These are phyloP conservation scores for Blastocystis sp. DNA, from an alignment of 352 stramenopile genomes.

Conservation along the genomic window DNA sequence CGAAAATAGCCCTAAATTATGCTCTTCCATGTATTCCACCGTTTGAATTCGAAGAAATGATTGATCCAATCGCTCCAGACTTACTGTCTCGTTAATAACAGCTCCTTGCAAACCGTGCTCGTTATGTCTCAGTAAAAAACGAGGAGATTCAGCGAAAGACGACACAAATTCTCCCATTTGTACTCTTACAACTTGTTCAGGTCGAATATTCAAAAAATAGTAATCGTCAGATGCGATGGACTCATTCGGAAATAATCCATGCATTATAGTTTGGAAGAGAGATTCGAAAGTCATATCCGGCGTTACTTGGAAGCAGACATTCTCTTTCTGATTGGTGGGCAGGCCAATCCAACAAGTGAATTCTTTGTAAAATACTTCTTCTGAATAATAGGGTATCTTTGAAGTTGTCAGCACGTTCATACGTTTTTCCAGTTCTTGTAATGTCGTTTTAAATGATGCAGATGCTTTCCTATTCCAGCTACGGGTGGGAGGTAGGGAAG, in stretches of 20 bases:
- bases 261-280: neutral
- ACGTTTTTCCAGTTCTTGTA: neutral
- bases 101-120: constrained; percentile 15
- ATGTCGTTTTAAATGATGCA: too few species aligned
- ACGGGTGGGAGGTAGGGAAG: neutral
- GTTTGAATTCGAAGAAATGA: neutral
- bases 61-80: neutral
- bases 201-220: neutral
- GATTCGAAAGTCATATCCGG: neutral
- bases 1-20: neutral
- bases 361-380: neutral
- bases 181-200: neutral
- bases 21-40: neutral
- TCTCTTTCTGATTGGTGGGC: constrained; percentile 30
- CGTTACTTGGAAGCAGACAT: neutral
- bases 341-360: neutral
- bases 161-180: neutral
- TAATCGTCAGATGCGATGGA: neutral
- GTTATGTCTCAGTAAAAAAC: constrained; percentile 1
- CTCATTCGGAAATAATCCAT: neutral
- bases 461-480: neutral
- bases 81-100: neutral
- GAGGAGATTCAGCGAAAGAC: neutral
- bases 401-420: neutral
- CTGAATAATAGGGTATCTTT: neutral